These are phyloP conservation scores for Crithidia thermophila DNA, from an alignment of 208 protist genomes.

Conservation along the genomic window DNA sequence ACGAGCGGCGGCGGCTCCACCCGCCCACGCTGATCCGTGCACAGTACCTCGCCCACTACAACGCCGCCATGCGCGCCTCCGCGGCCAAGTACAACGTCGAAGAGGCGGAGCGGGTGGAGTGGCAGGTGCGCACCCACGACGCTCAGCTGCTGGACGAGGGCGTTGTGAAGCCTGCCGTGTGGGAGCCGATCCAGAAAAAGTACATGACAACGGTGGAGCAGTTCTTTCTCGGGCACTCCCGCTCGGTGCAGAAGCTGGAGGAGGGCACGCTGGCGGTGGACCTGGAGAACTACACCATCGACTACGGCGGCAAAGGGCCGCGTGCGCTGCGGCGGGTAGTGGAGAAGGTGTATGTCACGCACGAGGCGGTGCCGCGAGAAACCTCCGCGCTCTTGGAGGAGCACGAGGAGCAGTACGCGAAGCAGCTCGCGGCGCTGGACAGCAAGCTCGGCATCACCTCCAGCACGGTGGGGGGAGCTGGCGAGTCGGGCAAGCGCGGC, in stretches of 20 bases:
- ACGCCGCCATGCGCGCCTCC: constrained; percentile 59
- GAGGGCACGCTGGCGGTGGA: constrained; percentile 50
- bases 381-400: constrained; percentile 32
- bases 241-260: constrained; percentile 52
- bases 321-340: constrained; percentile 72
- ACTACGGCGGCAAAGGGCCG: constrained; percentile 83
- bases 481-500: background rate
- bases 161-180: constrained; percentile 76
- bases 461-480: background rate
- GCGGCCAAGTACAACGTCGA: constrained; percentile 71
- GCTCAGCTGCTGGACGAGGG: constrained; percentile 77
- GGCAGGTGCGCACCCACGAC: constrained; percentile 76
- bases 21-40: constrained; percentile 73
- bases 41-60: constrained; percentile 81
- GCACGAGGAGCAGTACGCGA: constrained; percentile 22
- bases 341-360: constrained; percentile 48
- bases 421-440: constrained; percentile 41
- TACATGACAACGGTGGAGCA: constrained; percentile 65
- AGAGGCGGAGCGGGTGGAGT: constrained; percentile 65
- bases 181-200: constrained; percentile 76
- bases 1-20: constrained; percentile 65
- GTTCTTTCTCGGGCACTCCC: constrained; percentile 69
- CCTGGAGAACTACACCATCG: constrained; percentile 55
- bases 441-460: constrained; percentile 43
- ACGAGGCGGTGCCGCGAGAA: constrained; percentile 35